These are phyloP conservation scores for Pythium sukuiense DNA, from an alignment of 352 stramenopile genomes.

Conservation along the genomic window DNA sequence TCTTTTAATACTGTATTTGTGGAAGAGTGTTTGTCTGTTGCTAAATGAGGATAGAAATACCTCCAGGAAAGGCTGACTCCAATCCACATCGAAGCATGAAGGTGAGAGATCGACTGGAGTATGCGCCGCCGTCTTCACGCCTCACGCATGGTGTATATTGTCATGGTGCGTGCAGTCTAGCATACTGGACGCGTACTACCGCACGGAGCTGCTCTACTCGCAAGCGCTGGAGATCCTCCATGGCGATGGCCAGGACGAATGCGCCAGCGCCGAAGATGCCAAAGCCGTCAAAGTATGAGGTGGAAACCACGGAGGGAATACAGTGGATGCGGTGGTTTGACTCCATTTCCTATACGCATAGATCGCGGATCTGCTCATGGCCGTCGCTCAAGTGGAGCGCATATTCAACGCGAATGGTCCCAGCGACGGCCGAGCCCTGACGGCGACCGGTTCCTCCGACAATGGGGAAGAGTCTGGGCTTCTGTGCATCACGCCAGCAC, in stretches of 20 bases:
- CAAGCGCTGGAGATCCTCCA: constrained; percentile 35
- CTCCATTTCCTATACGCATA: background rate
- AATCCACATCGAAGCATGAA: too few relatives aligned
- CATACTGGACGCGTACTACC: constrained; percentile 34
- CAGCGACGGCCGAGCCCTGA: background rate
- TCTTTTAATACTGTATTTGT: background rate
- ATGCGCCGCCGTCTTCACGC: background rate
- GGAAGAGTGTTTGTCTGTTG: constrained; percentile 16
- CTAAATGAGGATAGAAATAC: background rate
- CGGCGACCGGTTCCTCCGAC: background rate
- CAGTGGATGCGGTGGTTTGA: background rate
- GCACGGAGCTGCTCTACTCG: constrained; percentile 34
- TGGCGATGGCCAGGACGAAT: constrained; percentile 13
- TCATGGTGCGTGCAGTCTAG: background rate
- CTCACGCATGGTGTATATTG: background rate
- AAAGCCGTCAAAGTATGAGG: constrained; percentile 17
- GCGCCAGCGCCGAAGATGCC: constrained; percentile 7
- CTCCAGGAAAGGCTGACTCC: background rate
- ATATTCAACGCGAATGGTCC: constrained; percentile 22
- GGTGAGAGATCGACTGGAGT: background rate
- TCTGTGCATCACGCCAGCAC: constrained; percentile 29
- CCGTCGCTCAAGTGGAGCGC: constrained; percentile 32
- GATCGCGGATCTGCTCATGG: constrained; percentile 35
- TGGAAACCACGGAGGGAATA: too few relatives aligned
- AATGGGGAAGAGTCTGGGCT: constrained; percentile 8